phyloP scores from a whole-genome alignment of 176 grass and related monocot species.

The Calamus simplicifolius region DNA sequence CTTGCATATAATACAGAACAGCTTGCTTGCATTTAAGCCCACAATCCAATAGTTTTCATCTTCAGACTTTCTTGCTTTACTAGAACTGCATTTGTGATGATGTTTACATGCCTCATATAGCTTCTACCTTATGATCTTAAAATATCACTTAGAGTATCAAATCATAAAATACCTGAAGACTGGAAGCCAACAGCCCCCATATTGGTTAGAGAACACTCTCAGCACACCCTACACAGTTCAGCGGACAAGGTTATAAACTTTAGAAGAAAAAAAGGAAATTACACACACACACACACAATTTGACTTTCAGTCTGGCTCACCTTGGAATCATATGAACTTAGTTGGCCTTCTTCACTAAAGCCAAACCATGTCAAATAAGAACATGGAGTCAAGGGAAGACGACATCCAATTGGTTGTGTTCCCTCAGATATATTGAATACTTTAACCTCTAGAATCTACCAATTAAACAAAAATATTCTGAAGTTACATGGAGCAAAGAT shows the following conservation, averaged over 20 bases:
- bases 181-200: constrained; percentile 84
- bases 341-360: constrained; percentile 82
- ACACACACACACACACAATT: too few species aligned
- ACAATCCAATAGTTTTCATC: constrained; percentile 92
- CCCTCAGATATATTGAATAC: constrained; percentile 52
- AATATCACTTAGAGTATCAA: too few species aligned
- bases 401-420: constrained; percentile 34
- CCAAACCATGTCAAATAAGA: constrained; percentile 90
- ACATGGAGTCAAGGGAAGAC: constrained; percentile 52
- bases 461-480: constrained; percentile 10
- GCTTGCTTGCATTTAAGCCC: constrained; percentile 64
- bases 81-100: constrained; percentile 42
- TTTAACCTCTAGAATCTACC: constrained; percentile 75
- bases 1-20: constrained; percentile 93
- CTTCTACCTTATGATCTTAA: too few species aligned
- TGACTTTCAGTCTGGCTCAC: constrained; percentile 23
- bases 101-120: neutral
- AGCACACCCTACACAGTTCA: constrained; percentile 49
- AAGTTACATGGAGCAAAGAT: neutral
- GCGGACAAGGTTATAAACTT: neutral
- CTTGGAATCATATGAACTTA: constrained; percentile 87
- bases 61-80: constrained; percentile 62
- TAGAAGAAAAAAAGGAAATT: neutral
- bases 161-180: constrained; percentile 60
- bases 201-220: constrained; percentile 65